Evolutionary conservation across 495 filamentous ascomycete genomes (phyloP).

Genomic region (Aspergillus nanangensis): DNA sequence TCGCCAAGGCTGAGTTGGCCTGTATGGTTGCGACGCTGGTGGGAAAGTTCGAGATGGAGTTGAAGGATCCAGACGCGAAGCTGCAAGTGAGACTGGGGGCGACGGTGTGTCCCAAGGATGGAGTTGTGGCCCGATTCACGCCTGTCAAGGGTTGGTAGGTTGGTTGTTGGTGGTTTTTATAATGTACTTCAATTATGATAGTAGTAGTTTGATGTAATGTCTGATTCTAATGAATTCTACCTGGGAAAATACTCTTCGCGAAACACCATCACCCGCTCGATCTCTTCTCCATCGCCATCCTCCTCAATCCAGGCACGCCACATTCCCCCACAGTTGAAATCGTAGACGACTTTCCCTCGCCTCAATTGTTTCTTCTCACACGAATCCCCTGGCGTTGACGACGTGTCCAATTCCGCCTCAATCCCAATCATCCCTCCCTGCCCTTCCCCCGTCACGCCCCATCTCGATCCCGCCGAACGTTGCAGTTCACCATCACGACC

Average conservation of each 20-base stretch:
- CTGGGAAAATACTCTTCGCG: conserved; percentile 32
- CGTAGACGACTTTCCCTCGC: conserved; percentile 55
- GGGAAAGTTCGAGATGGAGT: conserved; percentile 62
- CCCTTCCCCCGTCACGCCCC: conserved; percentile 74
- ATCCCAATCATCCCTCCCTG: conserved; percentile 87
- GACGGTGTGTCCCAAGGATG: conserved; percentile 60
- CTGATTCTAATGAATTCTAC: not conserved
- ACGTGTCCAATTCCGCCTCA: conserved; percentile 47
- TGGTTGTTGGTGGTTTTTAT: not conserved
- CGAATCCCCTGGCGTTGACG: conserved; percentile 56
- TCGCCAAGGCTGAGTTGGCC: conserved; percentile 81
- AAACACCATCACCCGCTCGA: conserved; percentile 61
- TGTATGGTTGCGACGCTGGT: conserved; percentile 73
- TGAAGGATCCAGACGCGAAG: conserved; percentile 55
- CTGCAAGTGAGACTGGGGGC: conserved; percentile 55
- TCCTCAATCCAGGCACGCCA: conserved; percentile 78
- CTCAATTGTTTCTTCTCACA: conserved; percentile 35
- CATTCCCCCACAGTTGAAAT: conserved; percentile 90
- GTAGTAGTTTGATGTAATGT: no score
- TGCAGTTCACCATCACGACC: conserved; percentile 74
- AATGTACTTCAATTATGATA: conserved; percentile 2
- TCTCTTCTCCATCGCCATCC: conserved; percentile 52
- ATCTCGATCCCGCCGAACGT: conserved; percentile 67
- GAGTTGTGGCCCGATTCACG: conserved; percentile 57
- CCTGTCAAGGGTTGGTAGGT: conserved; percentile 62